Evolutionary conservation across 2,329 filamentous ascomycete genomes (phyloP), one percentile per base, ranked within the genome.

Genomic region (Ascochyta viciae-villosae): DNA sequence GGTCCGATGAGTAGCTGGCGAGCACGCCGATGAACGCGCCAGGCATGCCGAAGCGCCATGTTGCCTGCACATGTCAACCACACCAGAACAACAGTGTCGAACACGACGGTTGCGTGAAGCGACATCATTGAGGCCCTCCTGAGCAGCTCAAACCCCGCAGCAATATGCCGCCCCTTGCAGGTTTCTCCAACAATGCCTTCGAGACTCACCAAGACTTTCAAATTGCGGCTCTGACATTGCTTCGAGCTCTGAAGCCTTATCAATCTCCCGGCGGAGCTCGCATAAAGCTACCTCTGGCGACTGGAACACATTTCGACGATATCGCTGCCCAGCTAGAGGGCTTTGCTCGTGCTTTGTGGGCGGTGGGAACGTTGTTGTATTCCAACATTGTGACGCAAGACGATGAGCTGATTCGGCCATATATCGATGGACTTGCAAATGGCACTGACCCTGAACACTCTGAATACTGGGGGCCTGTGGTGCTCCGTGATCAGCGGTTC

Each of bases 381-480:
- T 62, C 62, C 0, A 51, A 57, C 1, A 52, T 50, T 4, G 16
- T 67, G 3, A 58, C 56, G 0, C 6, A 54, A 16, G 55, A 58
- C 1, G 16, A 58, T 22, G 64, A 67, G 37, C 41, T 72, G 1
- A 60, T 68, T 16, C 49, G 61, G 7, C 70, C 71, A 3, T 74
- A 73, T 54, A 60, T 68, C 6, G 37, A 53, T n/a, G 72, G 72
- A 1, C 51, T 74, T 2, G 72, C 72, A 7, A 73, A 73, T 31
- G 75, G 75, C 6, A 74, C 72, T 2, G 62, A 77, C 44, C 74
- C 75, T 12, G 12, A 50, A 0, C 70, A 74, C 41, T 31, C 58
- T 0, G 75, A 77, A 23, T 84, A 82, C 57, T 84, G 82, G 82
- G 82, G 81, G 0, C 65, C 73, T 1, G 75, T 83, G 2, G 68